phyloP scores from a whole-genome alignment of 2,329 filamentous ascomycete species.

The Phyllosticta citrichinensis region DNA sequence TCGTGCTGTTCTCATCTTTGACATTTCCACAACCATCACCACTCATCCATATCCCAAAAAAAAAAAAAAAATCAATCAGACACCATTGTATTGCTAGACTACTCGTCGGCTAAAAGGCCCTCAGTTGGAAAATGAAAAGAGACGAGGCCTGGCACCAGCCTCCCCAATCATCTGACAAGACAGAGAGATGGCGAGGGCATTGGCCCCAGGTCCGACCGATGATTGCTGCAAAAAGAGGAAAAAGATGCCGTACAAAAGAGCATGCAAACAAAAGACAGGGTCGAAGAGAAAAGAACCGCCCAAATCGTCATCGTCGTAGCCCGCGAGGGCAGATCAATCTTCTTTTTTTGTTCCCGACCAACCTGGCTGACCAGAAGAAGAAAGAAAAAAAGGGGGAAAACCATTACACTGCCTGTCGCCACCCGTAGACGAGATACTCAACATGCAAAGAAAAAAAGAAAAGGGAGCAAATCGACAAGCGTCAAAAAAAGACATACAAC shows the following conservation, averaged over 20 bases:
- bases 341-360: constrained; percentile 9
- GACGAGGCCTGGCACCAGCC: neutral
- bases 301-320: constrained; percentile 11
- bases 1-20: too few relatives aligned
- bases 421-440: constrained; percentile 1
- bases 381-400: neutral
- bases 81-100: neutral
- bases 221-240: neutral
- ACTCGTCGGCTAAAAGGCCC: neutral
- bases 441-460: constrained; percentile 4
- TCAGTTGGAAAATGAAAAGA: neutral
- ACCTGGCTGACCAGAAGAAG: constrained; percentile 3
- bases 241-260: neutral
- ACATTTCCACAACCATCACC: neutral
- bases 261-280: neutral
- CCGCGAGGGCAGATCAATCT: constrained; percentile 11
- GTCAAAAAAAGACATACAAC: constrained; percentile 6
- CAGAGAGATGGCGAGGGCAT: neutral
- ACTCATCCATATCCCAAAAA: neutral
- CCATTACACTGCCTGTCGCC: neutral
- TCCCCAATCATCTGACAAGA: neutral
- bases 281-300: constrained; percentile 3
- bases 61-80: neutral
- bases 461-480: constrained; percentile 4
- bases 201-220: neutral